Conservation (phyloP, 768 basidiomycete species). For the Gelatoporia subvermispora region DNA sequence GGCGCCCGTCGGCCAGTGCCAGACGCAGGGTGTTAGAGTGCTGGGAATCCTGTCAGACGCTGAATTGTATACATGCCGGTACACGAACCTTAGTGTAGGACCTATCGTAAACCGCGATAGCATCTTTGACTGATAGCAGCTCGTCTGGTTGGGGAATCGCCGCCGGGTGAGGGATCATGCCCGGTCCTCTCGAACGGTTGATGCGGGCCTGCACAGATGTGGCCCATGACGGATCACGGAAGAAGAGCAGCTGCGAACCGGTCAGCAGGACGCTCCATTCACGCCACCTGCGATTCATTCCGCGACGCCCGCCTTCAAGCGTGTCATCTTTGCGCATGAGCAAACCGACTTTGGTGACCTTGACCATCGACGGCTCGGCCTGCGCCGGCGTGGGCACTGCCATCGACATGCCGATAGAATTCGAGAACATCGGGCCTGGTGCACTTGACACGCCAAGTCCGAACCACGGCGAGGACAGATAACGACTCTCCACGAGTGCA, state of each 20-base stretch:
- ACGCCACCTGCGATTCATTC: constrained; percentile 81
- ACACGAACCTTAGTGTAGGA: constrained; percentile 68
- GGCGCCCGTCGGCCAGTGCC: constrained; percentile 69
- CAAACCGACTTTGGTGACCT: constrained; percentile 75
- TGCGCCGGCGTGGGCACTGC: constrained; percentile 17
- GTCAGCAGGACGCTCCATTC: constrained; percentile 82
- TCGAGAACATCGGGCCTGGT: constrained; percentile 24
- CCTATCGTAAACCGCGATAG: constrained; percentile 76
- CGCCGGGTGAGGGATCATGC: constrained; percentile 34
- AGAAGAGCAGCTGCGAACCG: constrained; percentile 86
- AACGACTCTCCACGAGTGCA: constrained; percentile 34
- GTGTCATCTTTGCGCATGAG: constrained; percentile 81
- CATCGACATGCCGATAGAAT: constrained; percentile 21
- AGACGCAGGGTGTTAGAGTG: constrained; percentile 74
- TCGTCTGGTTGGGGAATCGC: constrained; percentile 77
- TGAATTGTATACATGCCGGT: neutral
- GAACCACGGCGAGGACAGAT: constrained; percentile 38
- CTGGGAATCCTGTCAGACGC: constrained; percentile 20
- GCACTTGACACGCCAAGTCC: constrained; percentile 34
- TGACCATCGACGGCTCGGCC: constrained; percentile 35
- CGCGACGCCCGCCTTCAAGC: constrained; percentile 70
- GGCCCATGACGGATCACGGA: constrained; percentile 66
- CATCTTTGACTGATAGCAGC: constrained; percentile 68
- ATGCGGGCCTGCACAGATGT: constrained; percentile 40
- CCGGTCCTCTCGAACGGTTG: constrained; percentile 28